A percentile compares a stretch with the other conserved stretches of the same genome.
These are phyloP conservation scores for Apocynum venetum DNA, from an alignment of 257 asterid genomes.

Conservation along the genomic window DNA sequence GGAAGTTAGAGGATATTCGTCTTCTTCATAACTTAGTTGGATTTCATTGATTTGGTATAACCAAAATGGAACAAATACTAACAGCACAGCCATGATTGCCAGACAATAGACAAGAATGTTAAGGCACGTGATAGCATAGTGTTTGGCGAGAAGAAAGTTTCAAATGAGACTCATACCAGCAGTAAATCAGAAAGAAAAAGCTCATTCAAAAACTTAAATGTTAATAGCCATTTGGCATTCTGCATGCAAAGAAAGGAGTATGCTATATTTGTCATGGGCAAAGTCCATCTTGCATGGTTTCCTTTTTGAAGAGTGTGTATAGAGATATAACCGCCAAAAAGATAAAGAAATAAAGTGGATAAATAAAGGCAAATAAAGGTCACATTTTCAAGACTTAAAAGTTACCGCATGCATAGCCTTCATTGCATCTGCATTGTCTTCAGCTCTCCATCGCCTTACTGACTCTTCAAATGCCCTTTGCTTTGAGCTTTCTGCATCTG, in stretches of 20 bases:
- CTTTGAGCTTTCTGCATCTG: slow-evolving; percentile 41
- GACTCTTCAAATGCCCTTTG: slow-evolving; percentile 43
- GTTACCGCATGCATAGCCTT: slow-evolving; percentile 51
- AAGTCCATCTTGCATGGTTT: background rate
- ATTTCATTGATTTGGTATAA: background rate
- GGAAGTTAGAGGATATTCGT: slow-evolving; percentile 12
- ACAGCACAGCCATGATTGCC: background rate
- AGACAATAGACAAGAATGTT: background rate
- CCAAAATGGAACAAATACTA: background rate
- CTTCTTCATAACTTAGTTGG: background rate
- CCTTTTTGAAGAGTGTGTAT: background rate
- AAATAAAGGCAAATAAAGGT: background rate
- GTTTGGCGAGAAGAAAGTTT: background rate
- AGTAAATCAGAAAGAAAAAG: background rate
- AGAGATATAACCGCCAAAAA: background rate
- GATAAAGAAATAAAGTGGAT: background rate
- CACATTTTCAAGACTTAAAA: slow-evolving; percentile 1
- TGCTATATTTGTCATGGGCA: background rate
- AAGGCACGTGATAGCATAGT: background rate
- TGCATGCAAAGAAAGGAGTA: background rate
- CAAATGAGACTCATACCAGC: background rate
- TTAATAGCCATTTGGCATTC: background rate
- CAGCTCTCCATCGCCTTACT: slow-evolving; percentile 50
- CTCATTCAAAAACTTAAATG: background rate
- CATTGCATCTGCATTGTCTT: slow-evolving; percentile 55